Evolutionary conservation across 2,329 filamentous ascomycete species (phyloP).

Genomic region (Piedraia hortae): DNA sequence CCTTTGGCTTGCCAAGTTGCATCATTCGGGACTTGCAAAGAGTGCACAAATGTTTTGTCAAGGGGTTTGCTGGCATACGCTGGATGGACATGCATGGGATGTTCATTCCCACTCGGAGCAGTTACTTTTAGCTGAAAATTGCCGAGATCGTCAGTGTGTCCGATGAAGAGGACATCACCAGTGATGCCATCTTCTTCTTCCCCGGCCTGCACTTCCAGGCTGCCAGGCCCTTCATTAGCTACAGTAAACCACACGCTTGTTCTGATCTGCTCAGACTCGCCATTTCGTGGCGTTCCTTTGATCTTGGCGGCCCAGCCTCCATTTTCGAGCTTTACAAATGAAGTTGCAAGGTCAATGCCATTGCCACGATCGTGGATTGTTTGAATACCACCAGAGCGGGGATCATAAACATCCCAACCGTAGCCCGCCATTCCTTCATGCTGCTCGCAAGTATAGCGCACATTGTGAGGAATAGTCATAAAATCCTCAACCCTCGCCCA

Average conservation of each 20-base stretch:
- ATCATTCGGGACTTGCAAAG: constrained; percentile 35
- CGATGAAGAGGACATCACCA: constrained; percentile 39
- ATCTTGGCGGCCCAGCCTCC: constrained; percentile 83
- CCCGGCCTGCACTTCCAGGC: constrained; percentile 27
- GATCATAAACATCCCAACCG: constrained; percentile 94
- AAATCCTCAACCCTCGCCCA: constrained; percentile 73
- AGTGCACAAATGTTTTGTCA: constrained; percentile 49
- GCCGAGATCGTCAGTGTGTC: constrained; percentile 43
- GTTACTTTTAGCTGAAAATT: constrained; percentile 58
- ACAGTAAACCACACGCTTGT: constrained; percentile 63
- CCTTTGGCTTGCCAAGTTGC: constrained; percentile 62
- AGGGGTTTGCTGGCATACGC: constrained; percentile 41
- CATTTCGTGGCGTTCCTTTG: constrained; percentile 41
- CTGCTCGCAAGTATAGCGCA: constrained; percentile 89
- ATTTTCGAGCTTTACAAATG: constrained; percentile 78
- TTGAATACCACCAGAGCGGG: constrained; percentile 61
- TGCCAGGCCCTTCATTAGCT: constrained; percentile 47
- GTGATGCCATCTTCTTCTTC: constrained; percentile 29
- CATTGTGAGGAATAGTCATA: constrained; percentile 42
- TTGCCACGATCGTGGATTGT: constrained; percentile 78
- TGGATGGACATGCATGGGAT: constrained; percentile 29
- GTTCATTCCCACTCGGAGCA: constrained; percentile 34
- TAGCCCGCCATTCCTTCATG: constrained; percentile 83
- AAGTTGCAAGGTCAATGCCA: constrained; percentile 67
- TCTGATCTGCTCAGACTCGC: constrained; percentile 26